A percentile compares a stretch with the other conserved stretches of the same genome.
Evolutionary conservation across 2,329 filamentous ascomycete species (phyloP).

Genomic region (Cladophialophora carrionii): DNA sequence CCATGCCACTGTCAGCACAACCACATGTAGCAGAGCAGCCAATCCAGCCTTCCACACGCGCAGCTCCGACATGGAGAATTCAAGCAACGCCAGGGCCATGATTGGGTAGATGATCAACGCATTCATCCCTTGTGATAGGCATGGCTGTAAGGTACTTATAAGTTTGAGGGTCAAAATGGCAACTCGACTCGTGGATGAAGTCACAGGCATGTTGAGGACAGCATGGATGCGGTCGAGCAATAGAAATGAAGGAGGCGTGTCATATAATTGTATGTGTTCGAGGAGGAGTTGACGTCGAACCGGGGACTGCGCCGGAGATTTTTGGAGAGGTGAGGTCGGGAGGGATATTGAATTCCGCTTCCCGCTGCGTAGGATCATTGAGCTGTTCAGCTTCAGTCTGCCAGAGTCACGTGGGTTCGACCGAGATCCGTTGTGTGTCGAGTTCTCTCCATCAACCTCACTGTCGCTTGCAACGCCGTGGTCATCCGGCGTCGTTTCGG

Average conservation of each 20-base stretch:
- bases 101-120: constrained; percentile 34
- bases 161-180: constrained; percentile 34
- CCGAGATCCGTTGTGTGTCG: neutral
- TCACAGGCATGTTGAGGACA: constrained; percentile 18
- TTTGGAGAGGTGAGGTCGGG: constrained; percentile 17
- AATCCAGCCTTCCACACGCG: constrained; percentile 32
- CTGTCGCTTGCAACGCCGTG: constrained; percentile 18
- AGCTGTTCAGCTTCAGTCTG: constrained; percentile 16
- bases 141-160: constrained; percentile 35
- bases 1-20: constrained; percentile 27
- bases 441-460: constrained; percentile 13
- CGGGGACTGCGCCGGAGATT: constrained; percentile 23
- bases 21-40: constrained; percentile 27
- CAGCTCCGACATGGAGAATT: constrained; percentile 31
- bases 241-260: neutral
- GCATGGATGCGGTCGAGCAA: constrained; percentile 1
- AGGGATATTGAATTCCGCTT: constrained; percentile 18
- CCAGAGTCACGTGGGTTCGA: constrained; percentile 6
- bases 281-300: constrained; percentile 33
- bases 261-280: constrained; percentile 22
- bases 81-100: constrained; percentile 32
- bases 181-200: constrained; percentile 23
- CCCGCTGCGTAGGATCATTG: constrained; percentile 24
- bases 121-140: constrained; percentile 33
- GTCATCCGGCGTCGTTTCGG: constrained; percentile 9